These are phyloP conservation scores for Diversispora eburnea DNA, from an alignment of 192 early-diverging fungal species.

Conservation along the genomic window DNA sequence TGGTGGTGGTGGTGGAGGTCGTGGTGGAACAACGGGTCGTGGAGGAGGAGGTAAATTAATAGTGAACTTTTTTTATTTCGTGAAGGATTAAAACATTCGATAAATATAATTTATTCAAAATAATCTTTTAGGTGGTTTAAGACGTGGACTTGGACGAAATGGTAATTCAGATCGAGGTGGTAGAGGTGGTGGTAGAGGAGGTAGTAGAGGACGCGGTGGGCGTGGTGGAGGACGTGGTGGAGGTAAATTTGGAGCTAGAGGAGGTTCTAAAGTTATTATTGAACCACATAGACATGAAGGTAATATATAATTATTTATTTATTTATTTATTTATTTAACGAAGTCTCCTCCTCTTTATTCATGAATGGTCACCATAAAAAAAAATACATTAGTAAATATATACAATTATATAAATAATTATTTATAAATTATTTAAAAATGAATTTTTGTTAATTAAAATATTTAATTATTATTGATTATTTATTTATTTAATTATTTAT, in stretches of 20 bases:
- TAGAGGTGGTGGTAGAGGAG: conserved; percentile 39
- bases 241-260: conserved; percentile 61
- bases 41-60: conserved; percentile 42
- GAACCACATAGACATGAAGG: conserved; percentile 96
- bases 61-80: too few relatives aligned
- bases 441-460: background rate
- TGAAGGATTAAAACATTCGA: too few relatives aligned
- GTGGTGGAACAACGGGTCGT: conserved; percentile 53
- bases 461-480: background rate
- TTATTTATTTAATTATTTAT: background rate
- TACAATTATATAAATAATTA: background rate
- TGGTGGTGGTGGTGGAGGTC: conserved; percentile 48
- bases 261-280: conserved; percentile 92
- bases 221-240: conserved; percentile 35
- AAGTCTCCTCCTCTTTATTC: too few relatives aligned
- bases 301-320: background rate
- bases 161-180: conserved; percentile 41
- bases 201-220: conserved; percentile 57
- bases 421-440: background rate
- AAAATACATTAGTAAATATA: too few relatives aligned
- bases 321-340: background rate
- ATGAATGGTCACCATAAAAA: too few relatives aligned
- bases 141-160: too few relatives aligned
- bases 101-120: too few relatives aligned
- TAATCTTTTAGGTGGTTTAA: too few relatives aligned